Percentiles rank a stretch among this genome's conserved stretches.
Evolutionary conservation across 2,329 filamentous ascomycete species (phyloP).

Genomic region (Claviceps maximensis): DNA sequence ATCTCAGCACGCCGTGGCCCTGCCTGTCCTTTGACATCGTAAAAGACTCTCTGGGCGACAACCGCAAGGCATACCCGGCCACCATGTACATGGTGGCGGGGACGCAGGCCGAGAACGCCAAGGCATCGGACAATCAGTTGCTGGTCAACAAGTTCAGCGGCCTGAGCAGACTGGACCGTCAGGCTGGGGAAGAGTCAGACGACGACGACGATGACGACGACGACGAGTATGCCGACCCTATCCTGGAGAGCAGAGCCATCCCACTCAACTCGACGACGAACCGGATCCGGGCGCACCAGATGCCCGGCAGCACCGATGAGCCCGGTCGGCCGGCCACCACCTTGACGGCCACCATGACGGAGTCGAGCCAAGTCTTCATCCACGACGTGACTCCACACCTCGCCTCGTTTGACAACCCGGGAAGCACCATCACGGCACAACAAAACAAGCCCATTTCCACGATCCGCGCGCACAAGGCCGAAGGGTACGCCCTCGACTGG

Average conservation of each 20-base stretch:
- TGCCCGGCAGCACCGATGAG: constrained; percentile 59
- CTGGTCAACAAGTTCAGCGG: constrained; percentile 95
- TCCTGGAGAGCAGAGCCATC: constrained; percentile 85
- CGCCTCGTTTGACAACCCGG: constrained; percentile 78
- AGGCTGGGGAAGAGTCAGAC: constrained; percentile 50
- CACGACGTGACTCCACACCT: constrained; percentile 91
- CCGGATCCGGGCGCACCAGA: constrained; percentile 78
- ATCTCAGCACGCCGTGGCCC: constrained; percentile 86
- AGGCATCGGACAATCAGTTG: constrained; percentile 77
- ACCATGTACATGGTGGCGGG: constrained; percentile 92
- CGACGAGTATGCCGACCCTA: constrained; percentile 70
- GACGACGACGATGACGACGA: constrained; percentile 52
- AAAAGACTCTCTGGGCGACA: constrained; percentile 71
- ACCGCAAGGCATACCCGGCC: constrained; percentile 84
- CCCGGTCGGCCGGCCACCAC: constrained; percentile 63
- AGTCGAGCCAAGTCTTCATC: constrained; percentile 77
- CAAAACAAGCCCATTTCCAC: constrained; percentile 84
- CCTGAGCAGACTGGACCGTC: constrained; percentile 71
- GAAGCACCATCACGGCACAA: constrained; percentile 62
- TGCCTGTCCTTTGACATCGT: constrained; percentile 94
- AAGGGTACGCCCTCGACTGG: constrained; percentile 98
- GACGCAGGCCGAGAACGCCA: constrained; percentile 70
- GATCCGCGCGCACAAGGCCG: constrained; percentile 78
- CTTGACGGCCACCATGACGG: constrained; percentile 82
- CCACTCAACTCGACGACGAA: constrained; percentile 82